These are phyloP conservation scores for Scleroderma citrinum DNA, from an alignment of 768 basidiomycete genomes.

Conservation along the genomic window DNA sequence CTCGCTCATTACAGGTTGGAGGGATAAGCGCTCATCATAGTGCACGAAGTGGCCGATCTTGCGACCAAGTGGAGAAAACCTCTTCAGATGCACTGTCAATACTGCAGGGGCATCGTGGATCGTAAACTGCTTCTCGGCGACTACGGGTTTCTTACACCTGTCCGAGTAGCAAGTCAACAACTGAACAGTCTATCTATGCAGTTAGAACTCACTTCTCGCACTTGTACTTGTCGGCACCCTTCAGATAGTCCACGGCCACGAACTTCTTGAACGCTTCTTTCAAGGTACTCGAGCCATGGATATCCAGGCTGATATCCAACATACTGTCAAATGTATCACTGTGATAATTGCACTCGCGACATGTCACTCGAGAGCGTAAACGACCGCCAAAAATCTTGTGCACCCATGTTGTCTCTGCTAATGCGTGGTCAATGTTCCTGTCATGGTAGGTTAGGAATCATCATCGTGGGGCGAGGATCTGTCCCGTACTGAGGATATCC, in stretches of 20 bases:
- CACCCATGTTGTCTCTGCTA: conserved; percentile 88
- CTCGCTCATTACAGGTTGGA: conserved; percentile 80
- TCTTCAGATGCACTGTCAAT: conserved; percentile 90
- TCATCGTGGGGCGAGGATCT: not conserved
- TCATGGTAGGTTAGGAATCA: conserved; percentile 8
- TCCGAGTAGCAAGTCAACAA: conserved; percentile 4
- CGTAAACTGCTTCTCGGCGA: conserved; percentile 86
- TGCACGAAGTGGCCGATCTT: conserved; percentile 75
- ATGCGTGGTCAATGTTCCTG: conserved; percentile 64
- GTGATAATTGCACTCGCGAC: conserved; percentile 72
- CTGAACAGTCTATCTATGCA: not conserved
- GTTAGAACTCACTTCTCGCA: conserved; percentile 82
- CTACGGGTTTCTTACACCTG: conserved; percentile 89
- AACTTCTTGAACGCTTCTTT: conserved; percentile 77
- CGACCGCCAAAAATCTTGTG: conserved; percentile 92
- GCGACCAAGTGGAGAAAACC: conserved; percentile 85
- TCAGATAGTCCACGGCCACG: conserved; percentile 73
- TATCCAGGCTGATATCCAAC: conserved; percentile 90
- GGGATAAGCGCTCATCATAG: conserved; percentile 71
- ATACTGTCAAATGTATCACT: conserved; percentile 97
- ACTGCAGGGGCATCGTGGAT: conserved; percentile 83
- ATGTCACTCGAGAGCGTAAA: conserved; percentile 86
- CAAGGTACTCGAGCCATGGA: conserved; percentile 55
- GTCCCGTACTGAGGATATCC: conserved; percentile 61
- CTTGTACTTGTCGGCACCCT: conserved; percentile 93